Evolutionary conservation across 768 basidiomycete species (phyloP).

Genomic region (Phylloporus arenicola): DNA sequence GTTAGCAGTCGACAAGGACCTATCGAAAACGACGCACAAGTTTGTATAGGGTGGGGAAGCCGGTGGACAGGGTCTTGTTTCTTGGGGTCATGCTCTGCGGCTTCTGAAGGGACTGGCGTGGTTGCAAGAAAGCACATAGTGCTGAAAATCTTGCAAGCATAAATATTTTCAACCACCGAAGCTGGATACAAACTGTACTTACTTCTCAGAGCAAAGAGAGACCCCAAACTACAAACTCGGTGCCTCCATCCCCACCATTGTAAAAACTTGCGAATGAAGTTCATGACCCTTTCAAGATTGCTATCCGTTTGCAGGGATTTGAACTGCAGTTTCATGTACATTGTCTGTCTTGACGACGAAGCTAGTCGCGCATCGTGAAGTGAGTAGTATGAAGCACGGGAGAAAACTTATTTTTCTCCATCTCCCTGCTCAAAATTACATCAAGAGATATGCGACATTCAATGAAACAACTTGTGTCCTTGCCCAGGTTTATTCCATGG

Average conservation of each 20-base stretch:
- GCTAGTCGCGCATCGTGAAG: slow-evolving; percentile 78
- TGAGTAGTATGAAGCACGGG: slow-evolving; percentile 86
- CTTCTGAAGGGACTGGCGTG: slow-evolving; percentile 24
- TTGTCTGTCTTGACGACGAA: slow-evolving; percentile 86
- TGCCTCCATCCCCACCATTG: slow-evolving; percentile 74
- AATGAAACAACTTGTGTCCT: slow-evolving; percentile 84
- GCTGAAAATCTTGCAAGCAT: slow-evolving; percentile 43
- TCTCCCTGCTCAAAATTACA: slow-evolving; percentile 58
- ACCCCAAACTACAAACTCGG: slow-evolving; percentile 86
- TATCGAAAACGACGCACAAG: slow-evolving; percentile 50
- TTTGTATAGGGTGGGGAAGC: slow-evolving; percentile 84
- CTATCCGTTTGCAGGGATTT: slow-evolving; percentile 75
- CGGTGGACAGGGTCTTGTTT: slow-evolving; percentile 88
- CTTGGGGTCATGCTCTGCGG: slow-evolving; percentile 65
- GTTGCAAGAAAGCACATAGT: slow-evolving; percentile 41
- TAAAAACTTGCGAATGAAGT: slow-evolving; percentile 76
- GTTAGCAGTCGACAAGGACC: background rate
- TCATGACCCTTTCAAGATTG: slow-evolving; percentile 61
- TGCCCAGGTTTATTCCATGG: slow-evolving; percentile 90
- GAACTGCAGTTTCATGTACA: slow-evolving; percentile 94
- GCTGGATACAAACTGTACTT: slow-evolving; percentile 14
- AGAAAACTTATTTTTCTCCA: slow-evolving; percentile 79
- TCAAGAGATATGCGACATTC: background rate
- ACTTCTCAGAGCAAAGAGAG: slow-evolving; percentile 87
- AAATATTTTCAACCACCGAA: background rate